These are phyloP conservation scores for Phytophthora podocarpi DNA, from an alignment of 352 stramenopile genomes.

Conservation along the genomic window DNA sequence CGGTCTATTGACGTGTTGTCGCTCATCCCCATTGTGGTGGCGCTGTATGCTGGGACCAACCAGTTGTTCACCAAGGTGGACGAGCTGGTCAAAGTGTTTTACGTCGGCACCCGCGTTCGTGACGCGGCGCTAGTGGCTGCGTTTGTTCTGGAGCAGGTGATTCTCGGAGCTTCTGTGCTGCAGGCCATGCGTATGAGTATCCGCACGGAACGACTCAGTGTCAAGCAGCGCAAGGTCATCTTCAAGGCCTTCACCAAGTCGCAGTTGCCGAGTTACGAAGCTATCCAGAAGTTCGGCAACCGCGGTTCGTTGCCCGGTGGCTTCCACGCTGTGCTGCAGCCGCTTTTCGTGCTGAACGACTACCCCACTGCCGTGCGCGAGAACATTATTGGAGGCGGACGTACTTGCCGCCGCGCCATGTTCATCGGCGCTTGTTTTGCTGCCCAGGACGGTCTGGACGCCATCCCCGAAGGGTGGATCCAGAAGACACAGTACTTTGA, in stretches of 20 bases:
- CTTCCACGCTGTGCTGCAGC: conserved; percentile 76
- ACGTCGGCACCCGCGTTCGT: conserved; percentile 69
- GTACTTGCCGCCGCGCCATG: conserved; percentile 78
- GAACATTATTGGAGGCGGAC: conserved; percentile 83
- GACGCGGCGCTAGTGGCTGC: conserved; percentile 73
- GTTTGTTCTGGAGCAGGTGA: conserved; percentile 83
- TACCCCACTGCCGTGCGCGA: conserved; percentile 80
- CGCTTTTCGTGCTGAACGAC: conserved; percentile 80
- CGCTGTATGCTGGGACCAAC: conserved; percentile 79
- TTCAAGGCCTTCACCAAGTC: conserved; percentile 89
- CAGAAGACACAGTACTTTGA: conserved; percentile 86
- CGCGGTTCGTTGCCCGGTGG: conserved; percentile 68
- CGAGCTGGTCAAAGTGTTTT: conserved; percentile 82
- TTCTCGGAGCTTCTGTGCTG: conserved; percentile 74
- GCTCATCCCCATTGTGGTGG: conserved; percentile 75
- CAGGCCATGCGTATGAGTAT: conserved; percentile 88
- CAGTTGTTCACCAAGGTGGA: conserved; percentile 83
- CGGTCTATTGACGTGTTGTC: conserved; percentile 81
- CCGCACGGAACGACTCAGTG: conserved; percentile 73
- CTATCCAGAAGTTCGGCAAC: conserved; percentile 87
- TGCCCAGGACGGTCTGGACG: conserved; percentile 69
- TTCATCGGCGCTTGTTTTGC: conserved; percentile 86
- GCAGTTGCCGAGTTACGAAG: conserved; percentile 78
- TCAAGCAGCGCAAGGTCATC: conserved; percentile 85
- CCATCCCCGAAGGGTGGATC: conserved; percentile 74